Base-by-base conservation (phyloP, 139 green algal genomes). In the Spirogloea muscicola region DNA sequence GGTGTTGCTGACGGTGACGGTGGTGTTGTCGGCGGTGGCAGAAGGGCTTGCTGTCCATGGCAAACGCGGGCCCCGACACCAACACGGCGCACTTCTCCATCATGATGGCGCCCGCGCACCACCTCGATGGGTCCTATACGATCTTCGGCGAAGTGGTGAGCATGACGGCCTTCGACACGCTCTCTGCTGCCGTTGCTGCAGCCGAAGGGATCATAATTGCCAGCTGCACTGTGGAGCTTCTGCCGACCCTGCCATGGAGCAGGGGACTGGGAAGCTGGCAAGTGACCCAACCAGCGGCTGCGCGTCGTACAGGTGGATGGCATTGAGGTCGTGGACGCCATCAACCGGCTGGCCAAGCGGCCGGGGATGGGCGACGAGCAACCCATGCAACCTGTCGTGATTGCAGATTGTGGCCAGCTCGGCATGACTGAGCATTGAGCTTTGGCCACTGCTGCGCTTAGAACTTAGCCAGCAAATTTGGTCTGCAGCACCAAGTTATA, bases 71-170 rank as follows among this genome's bases (percentile, higher is more conserved):
- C 0, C 76, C 68, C 21, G 29, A 84, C 52, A 84, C 70, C 16
- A 84, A 79, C 38, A 76, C 62, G 33, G 38, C 76, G 1, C 77
- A 84, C 41, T 84, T 84, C 51, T 69, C 39, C 18, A 86, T 86
- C 25, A 55, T 86, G 1, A 57, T 86, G 44, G 80, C 75, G 3
- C 66, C 80, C 21, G 72, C 79, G 34, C 38, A 85, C 64, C 48
- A 86, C 76, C 52, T 85, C 77, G 58, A 91, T 73, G n/a, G 87
- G 18, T 31, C 76, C n/a, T 86, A 91, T 57, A 85, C 80, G 6
- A 84, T 91, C 48, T 91, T 87, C 72, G 87, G 87, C 0, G 86
- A 83, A 64, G 68, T 86, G 69, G 69, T 77, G 33, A 66, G n/a
- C n/a, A n/a, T n/a, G n/a, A n/a, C n/a, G n/a, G n/a, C n/a, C n/a